Conservation (phyloP, 805 yeast species). For the Yarrowia sp. region DNA sequence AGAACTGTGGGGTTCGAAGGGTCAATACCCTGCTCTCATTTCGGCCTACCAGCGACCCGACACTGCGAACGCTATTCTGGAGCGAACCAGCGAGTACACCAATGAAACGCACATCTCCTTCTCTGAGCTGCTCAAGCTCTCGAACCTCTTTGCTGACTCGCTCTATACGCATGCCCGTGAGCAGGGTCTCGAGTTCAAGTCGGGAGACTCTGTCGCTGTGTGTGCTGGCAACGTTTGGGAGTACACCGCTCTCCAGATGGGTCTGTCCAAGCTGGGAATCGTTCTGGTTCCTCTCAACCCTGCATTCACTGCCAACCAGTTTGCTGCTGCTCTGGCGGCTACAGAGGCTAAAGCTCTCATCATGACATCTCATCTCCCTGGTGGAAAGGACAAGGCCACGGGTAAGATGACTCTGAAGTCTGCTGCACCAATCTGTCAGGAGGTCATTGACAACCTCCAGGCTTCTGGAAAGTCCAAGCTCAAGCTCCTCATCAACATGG, state of each 20-base stretch:
- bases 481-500: conserved; percentile 26
- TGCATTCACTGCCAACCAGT: conserved; percentile 47
- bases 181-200: conserved; percentile 9
- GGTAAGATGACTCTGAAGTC: conserved; percentile 35
- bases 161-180: conserved; percentile 28
- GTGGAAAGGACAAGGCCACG: conserved; percentile 21
- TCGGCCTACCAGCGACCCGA: conserved; percentile 22
- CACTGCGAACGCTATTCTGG: conserved; percentile 6
- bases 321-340: conserved; percentile 43
- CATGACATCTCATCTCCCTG: conserved; percentile 40
- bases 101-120: conserved; percentile 26
- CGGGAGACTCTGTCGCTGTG: conserved; percentile 47
- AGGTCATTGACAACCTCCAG: conserved; percentile 9
- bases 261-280: conserved; percentile 47
- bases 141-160: conserved; percentile 30
- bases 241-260: conserved; percentile 46
- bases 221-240: conserved; percentile 48
- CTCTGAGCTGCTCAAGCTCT: conserved; percentile 28
- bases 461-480: conserved; percentile 12
- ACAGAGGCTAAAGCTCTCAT: conserved; percentile 45
- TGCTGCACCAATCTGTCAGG: conserved; percentile 31
- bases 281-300: conserved; percentile 48
- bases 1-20: conserved; percentile 15
- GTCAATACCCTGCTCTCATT: conserved; percentile 24
- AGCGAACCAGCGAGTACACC: conserved; percentile 1